phyloP scores from a whole-genome alignment of 192 early-diverging fungal genomes.

The Gamsiella multidivaricata region DNA sequence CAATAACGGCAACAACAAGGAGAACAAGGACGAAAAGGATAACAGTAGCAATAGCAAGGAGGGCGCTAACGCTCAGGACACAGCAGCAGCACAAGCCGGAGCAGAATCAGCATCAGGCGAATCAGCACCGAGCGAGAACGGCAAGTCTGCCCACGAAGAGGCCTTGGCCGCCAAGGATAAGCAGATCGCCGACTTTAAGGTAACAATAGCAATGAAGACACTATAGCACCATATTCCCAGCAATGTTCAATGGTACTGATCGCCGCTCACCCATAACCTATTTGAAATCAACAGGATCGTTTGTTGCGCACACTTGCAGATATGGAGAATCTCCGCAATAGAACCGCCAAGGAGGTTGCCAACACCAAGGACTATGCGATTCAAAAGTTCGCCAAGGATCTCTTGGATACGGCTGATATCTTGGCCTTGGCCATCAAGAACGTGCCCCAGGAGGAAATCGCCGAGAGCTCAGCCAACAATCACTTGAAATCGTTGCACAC shows the following conservation, averaged over 20 bases:
- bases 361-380: constrained; percentile 88
- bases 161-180: constrained; percentile 77
- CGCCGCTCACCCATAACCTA: neutral
- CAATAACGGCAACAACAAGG: constrained; percentile 32
- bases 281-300: constrained; percentile 77
- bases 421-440: constrained; percentile 89
- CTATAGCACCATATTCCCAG: too few relatives aligned
- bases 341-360: constrained; percentile 87
- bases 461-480: constrained; percentile 52
- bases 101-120: constrained; percentile 15
- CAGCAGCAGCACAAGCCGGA: constrained; percentile 31
- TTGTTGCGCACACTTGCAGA: constrained; percentile 96
- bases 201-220: constrained; percentile 33
- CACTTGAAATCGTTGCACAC: constrained; percentile 83
- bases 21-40: constrained; percentile 50
- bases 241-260: neutral
- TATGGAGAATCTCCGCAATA: constrained; percentile 93
- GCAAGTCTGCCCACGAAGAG: constrained; percentile 47
- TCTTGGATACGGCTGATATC: constrained; percentile 92
- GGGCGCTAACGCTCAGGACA: constrained; percentile 21
- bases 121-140: constrained; percentile 12
- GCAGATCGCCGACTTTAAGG: constrained; percentile 84
- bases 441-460: constrained; percentile 74
- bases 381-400: constrained; percentile 98
- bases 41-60: constrained; percentile 40